Conservation (phyloP, 768 basidiomycete genomes). For the Suillus spraguei region DNA sequence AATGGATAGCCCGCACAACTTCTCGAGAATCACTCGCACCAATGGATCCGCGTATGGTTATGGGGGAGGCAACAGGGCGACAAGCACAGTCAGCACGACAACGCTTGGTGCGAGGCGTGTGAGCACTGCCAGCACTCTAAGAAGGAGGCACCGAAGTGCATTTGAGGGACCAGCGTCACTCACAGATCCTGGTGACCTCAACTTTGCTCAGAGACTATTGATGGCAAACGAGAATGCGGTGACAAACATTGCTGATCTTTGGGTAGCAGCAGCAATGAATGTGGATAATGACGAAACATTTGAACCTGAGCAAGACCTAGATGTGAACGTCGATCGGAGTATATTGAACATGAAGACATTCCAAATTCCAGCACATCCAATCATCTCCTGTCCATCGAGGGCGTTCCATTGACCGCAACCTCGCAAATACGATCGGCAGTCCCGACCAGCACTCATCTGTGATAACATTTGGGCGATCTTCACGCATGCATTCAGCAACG, state of each 20-base stretch:
- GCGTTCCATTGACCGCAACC: slow-evolving; percentile 19
- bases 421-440: slow-evolving; percentile 14
- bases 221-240: slow-evolving; percentile 96
- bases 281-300: slow-evolving; percentile 78
- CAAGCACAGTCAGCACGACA: slow-evolving; percentile 53
- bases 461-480: slow-evolving; percentile 28
- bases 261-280: slow-evolving; percentile 97
- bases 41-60: slow-evolving; percentile 87
- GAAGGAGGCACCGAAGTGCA: slow-evolving; percentile 54
- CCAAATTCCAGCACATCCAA: slow-evolving; percentile 17
- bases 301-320: slow-evolving; percentile 26
- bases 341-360: slow-evolving; percentile 34
- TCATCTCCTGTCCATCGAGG: slow-evolving; percentile 19
- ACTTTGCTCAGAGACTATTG: slow-evolving; percentile 85
- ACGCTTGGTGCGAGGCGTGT: slow-evolving; percentile 47
- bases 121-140: slow-evolving; percentile 54
- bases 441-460: slow-evolving; percentile 26
- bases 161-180: slow-evolving; percentile 44
- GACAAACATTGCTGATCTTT: slow-evolving; percentile 93
- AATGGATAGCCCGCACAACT: slow-evolving; percentile 47
- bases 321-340: slow-evolving; percentile 52
- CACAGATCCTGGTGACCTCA: slow-evolving; percentile 57
- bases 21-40: slow-evolving; percentile 57
- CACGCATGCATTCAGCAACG: slow-evolving; percentile 23
- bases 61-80: slow-evolving; percentile 50